Conservation (phyloP, 768 basidiomycete genomes). For the Mycena epipterygia region DNA sequence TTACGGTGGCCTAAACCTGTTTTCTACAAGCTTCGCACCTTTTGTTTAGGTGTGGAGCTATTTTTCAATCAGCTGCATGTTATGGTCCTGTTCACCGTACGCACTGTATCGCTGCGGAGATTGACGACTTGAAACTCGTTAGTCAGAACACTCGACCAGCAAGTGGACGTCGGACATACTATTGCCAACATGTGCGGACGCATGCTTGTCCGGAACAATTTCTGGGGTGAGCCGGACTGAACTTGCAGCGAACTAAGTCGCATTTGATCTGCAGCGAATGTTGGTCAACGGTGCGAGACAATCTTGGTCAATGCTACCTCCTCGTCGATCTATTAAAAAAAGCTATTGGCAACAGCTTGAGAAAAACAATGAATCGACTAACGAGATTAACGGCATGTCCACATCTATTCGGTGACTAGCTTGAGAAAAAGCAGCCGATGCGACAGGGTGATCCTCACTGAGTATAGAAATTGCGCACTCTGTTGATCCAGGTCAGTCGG, state of each 20-base stretch:
- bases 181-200: constrained; percentile 75
- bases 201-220: constrained; percentile 67
- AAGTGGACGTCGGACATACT: constrained; percentile 57
- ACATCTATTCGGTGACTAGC: constrained; percentile 22
- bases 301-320: constrained; percentile 20
- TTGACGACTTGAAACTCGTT: constrained; percentile 59
- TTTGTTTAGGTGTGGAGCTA: constrained; percentile 72
- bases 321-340: constrained; percentile 25
- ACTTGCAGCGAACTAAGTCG: constrained; percentile 70
- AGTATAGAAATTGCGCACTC: constrained; percentile 35
- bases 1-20: constrained; percentile 8
- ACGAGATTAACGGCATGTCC: constrained; percentile 36
- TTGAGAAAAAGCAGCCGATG: constrained; percentile 12
- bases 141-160: constrained; percentile 22
- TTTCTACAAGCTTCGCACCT: constrained; percentile 66
- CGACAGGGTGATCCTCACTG: constrained; percentile 15
- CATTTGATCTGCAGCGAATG: constrained; percentile 67
- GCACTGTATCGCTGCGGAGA: constrained; percentile 76
- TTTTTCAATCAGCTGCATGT: constrained; percentile 30
- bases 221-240: constrained; percentile 68
- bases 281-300: background rate
- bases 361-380: constrained; percentile 2
- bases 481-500: constrained; percentile 16
- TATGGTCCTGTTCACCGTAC: constrained; percentile 33
- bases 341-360: background rate